Percentiles rank a stretch among this genome's conserved stretches.
These are phyloP conservation scores for Draba incana DNA, from an alignment of 345 rosid species.

Conservation along the genomic window DNA sequence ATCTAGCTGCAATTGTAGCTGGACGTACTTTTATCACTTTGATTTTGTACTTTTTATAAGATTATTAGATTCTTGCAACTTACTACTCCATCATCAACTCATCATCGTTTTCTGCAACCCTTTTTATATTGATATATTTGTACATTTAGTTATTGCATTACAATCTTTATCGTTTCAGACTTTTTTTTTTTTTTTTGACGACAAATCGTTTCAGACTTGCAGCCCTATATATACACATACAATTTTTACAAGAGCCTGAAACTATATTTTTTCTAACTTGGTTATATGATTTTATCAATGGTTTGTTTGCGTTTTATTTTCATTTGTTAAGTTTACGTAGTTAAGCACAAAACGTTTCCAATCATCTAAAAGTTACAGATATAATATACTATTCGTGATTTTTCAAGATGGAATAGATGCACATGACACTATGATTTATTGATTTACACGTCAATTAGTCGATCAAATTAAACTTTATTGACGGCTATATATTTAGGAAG, in stretches of 20 bases:
- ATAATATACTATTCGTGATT: constrained; percentile 9
- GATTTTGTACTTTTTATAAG: constrained; percentile 24
- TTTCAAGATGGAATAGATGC: constrained; percentile 20
- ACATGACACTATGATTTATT: constrained; percentile 11
- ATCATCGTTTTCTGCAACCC: constrained; percentile 19
- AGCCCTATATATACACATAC: no score
- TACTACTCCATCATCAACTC: constrained; percentile 18
- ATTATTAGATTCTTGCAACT: constrained; percentile 24
- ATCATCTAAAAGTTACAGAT: background rate
- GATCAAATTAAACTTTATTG: constrained; percentile 7
- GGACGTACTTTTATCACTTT: constrained; percentile 36
- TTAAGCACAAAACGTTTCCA: background rate
- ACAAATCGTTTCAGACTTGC: background rate
- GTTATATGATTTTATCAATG: background rate
- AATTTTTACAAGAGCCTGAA: no score
- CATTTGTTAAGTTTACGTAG: background rate
- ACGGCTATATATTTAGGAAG: constrained; percentile 8
- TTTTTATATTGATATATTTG: background rate
- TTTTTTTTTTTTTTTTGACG: no score
- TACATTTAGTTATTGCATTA: constrained; percentile 10
- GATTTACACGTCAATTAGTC: constrained; percentile 1
- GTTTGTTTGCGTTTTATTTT: background rate
- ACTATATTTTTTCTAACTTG: background rate
- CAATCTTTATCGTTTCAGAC: constrained; percentile 10
- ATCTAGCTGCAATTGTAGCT: constrained; percentile 32